Percentiles rank a stretch among this genome's conserved stretches.
Conservation (phyloP, 306 rosid species). For the Delonix regia region DNA sequence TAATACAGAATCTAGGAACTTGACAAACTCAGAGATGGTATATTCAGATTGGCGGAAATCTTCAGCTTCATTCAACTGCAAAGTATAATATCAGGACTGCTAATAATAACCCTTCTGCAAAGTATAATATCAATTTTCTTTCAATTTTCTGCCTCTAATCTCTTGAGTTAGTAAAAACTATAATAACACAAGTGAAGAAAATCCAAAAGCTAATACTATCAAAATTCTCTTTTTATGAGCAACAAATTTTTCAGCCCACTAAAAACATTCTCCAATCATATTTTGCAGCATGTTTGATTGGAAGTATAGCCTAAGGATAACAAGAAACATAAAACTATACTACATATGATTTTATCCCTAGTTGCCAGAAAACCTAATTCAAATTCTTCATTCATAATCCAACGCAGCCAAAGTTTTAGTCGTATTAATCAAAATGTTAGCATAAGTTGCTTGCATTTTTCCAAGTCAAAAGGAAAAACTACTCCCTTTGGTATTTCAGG, state of each 20-base stretch:
- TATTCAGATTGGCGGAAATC: constrained; percentile 47
- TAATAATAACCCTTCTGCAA: background rate
- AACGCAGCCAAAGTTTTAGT: background rate
- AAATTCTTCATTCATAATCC: background rate
- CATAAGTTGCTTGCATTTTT: background rate
- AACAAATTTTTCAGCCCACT: background rate
- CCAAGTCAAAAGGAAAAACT: background rate
- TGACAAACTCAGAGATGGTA: constrained; percentile 51
- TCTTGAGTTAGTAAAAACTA: background rate
- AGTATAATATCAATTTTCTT: background rate
- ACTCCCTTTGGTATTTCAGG: background rate
- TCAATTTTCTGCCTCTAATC: background rate
- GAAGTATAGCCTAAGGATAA: background rate
- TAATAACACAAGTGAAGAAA: background rate
- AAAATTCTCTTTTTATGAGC: background rate
- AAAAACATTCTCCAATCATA: background rate
- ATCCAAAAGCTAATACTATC: background rate
- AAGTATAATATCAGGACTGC: constrained; percentile 20
- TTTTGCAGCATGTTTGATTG: background rate
- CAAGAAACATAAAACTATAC: background rate
- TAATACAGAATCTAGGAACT: constrained; percentile 57
- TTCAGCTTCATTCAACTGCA: constrained; percentile 54
- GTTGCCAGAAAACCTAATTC: background rate
- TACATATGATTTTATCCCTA: background rate
- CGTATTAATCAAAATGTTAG: background rate